Percentiles rank a stretch among this genome's conserved stretches.
Conservation (phyloP, 2,329 filamentous ascomycete species). For the Neofusicoccum ribis region DNA sequence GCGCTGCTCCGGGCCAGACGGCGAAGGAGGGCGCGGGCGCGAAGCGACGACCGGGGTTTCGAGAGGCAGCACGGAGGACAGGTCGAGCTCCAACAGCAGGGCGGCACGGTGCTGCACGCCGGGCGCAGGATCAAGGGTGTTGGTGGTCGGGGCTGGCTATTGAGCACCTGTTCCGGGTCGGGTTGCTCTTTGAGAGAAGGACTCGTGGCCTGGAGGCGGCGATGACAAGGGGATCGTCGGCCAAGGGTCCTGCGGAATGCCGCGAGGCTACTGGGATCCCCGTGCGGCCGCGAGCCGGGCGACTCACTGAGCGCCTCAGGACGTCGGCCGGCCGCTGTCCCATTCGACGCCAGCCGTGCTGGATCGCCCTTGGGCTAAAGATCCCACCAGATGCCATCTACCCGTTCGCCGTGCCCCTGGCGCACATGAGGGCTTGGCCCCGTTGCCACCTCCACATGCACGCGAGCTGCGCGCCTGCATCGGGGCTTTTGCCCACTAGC, state of each 20-base stretch:
- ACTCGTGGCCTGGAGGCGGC: constrained; percentile 22
- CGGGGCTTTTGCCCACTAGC: neutral
- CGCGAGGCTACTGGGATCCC: constrained; percentile 6
- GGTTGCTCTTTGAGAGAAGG: constrained; percentile 19
- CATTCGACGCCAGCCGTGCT: neutral
- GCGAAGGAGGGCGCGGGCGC: constrained; percentile 1
- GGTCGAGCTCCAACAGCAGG: neutral
- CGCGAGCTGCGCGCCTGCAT: neutral
- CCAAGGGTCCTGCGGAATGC: constrained; percentile 18
- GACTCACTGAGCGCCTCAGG: constrained; percentile 4
- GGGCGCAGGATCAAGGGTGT: constrained; percentile 22
- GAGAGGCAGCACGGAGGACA: neutral
- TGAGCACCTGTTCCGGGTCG: neutral
- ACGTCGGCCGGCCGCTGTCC: neutral
- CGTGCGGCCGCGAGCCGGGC: neutral
- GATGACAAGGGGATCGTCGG: constrained; percentile 17
- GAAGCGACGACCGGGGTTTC: neutral
- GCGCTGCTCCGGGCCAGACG: constrained; percentile 11
- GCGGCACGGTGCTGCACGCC: constrained; percentile 21
- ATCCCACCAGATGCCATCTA: neutral
- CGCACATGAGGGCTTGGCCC: neutral
- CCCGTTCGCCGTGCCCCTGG: neutral
- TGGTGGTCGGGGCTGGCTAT: constrained; percentile 9
- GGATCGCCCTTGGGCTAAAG: neutral
- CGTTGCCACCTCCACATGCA: neutral